A percentile compares a stretch with the other conserved stretches of the same genome.
Evolutionary conservation across 2,329 filamentous ascomycete species (phyloP).

Genomic region (Magnaporthiopsis rhizophila): DNA sequence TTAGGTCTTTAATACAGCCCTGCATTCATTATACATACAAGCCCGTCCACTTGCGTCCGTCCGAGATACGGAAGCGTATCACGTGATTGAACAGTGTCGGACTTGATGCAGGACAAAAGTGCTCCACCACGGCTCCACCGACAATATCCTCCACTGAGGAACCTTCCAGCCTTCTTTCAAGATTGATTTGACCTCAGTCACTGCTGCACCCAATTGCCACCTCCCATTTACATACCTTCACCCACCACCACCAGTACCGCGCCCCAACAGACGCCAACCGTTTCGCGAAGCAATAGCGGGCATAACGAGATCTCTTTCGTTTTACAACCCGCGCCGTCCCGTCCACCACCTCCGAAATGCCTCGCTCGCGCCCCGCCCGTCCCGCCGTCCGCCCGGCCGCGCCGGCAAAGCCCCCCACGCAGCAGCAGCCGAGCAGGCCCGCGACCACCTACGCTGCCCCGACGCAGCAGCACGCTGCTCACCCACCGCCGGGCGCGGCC

Average conservation of each 20-base stretch:
- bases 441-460: slow-evolving; percentile 59
- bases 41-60: too few species aligned
- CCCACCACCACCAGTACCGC: slow-evolving; percentile 1
- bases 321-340: too few species aligned
- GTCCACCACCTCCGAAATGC: too few species aligned
- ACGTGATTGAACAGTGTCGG: not conserved
- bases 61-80: not conserved
- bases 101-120: not conserved
- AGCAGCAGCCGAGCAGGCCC: slow-evolving; percentile 58
- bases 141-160: slow-evolving; percentile 5
- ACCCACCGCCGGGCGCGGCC: slow-evolving; percentile 33
- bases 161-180: slow-evolving; percentile 3
- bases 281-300: not conserved
- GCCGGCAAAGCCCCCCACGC: slow-evolving; percentile 22
- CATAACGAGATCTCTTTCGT: not conserved
- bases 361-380: slow-evolving; percentile 9
- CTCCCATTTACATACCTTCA: not conserved
- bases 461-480: slow-evolving; percentile 32
- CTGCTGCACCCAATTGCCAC: not conserved
- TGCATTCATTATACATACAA: not conserved
- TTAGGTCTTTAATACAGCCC: not conserved
- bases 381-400: slow-evolving; percentile 6
- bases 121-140: not conserved
- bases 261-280: not conserved
- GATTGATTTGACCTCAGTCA: not conserved